Evolutionary conservation across 805 yeast genomes (phyloP).

Genomic region (Saccharomycopsis lassenensis): DNA sequence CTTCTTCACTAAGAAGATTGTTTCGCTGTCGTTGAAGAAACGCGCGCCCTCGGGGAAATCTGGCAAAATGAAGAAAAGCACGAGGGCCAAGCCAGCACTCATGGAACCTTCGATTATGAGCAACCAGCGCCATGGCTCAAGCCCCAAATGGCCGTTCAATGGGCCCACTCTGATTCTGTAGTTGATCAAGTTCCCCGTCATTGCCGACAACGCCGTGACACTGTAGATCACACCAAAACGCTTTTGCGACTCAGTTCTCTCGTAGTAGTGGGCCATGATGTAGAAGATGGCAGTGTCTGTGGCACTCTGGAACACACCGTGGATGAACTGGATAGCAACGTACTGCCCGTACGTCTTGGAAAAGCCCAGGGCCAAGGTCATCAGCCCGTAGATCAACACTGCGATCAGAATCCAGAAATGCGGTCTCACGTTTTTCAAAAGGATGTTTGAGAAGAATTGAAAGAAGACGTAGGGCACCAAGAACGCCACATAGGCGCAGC

Average conservation of each 20-base stretch:
- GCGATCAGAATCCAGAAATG: conserved; percentile 50
- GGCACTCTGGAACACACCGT: conserved; percentile 60
- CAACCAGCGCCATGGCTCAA: conserved; percentile 5
- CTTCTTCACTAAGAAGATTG: background rate
- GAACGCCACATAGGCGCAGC: conserved; percentile 54
- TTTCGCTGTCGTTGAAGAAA: background rate
- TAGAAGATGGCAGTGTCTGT: conserved; percentile 69
- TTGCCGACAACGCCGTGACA: conserved; percentile 65
- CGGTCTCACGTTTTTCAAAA: conserved; percentile 47
- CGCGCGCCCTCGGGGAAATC: conserved; percentile 10
- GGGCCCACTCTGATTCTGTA: conserved; percentile 46
- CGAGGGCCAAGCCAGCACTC: conserved; percentile 1
- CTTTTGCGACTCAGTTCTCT: conserved; percentile 53
- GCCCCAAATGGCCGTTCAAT: conserved; percentile 35
- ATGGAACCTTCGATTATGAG: conserved; percentile 7
- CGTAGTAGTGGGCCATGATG: conserved; percentile 53
- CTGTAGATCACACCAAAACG: conserved; percentile 54
- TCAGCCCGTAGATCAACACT: conserved; percentile 51
- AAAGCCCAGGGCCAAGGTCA: conserved; percentile 51
- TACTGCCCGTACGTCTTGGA: conserved; percentile 53
- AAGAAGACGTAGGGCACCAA: conserved; percentile 51
- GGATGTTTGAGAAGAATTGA: conserved; percentile 52
- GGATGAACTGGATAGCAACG: conserved; percentile 48
- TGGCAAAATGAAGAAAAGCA: conserved; percentile 5
- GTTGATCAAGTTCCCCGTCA: conserved; percentile 64